These are phyloP conservation scores for Ambispora gerdemannii DNA, from an alignment of 192 early-diverging fungal genomes.

Conservation along the genomic window DNA sequence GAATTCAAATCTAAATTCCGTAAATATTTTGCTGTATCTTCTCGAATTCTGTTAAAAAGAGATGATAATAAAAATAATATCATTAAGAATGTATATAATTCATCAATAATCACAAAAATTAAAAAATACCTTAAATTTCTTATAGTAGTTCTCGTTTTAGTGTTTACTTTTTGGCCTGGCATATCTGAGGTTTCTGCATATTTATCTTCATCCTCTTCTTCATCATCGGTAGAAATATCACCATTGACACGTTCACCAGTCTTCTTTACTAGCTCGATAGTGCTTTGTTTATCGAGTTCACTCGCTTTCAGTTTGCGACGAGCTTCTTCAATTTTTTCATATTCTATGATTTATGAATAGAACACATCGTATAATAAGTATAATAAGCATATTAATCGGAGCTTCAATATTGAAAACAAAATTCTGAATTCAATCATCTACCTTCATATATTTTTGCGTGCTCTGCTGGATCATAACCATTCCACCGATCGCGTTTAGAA, in stretches of 20 bases:
- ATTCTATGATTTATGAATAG: too few species aligned
- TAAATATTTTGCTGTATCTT: constrained; percentile 99
- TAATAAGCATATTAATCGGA: too few species aligned
- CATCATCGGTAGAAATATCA: constrained; percentile 68
- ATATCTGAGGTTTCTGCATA: constrained; percentile 84
- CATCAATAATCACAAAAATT: not conserved
- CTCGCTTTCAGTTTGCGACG: constrained; percentile 73
- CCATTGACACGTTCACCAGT: constrained; percentile 46
- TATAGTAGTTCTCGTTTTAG: constrained; percentile 89
- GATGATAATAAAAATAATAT: not conserved
- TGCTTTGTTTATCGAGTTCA: constrained; percentile 67
- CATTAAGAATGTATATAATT: not conserved
- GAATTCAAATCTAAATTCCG: constrained; percentile 92
- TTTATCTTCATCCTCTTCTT: constrained; percentile 82
- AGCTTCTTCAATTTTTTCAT: constrained; percentile 88
- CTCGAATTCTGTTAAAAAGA: constrained; percentile 71
- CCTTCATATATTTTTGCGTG: constrained; percentile 71
- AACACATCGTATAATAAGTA: too few species aligned
- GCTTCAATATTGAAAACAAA: too few species aligned
- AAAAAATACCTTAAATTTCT: constrained; percentile 80
- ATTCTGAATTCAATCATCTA: too few species aligned
- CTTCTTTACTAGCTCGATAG: constrained; percentile 49
- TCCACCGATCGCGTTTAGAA: constrained; percentile 97
- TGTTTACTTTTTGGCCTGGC: constrained; percentile 81
- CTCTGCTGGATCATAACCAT: constrained; percentile 91